These are phyloP conservation scores for Guadua angustifolia DNA, from an alignment of 176 grass and related monocot species.

Conservation along the genomic window DNA sequence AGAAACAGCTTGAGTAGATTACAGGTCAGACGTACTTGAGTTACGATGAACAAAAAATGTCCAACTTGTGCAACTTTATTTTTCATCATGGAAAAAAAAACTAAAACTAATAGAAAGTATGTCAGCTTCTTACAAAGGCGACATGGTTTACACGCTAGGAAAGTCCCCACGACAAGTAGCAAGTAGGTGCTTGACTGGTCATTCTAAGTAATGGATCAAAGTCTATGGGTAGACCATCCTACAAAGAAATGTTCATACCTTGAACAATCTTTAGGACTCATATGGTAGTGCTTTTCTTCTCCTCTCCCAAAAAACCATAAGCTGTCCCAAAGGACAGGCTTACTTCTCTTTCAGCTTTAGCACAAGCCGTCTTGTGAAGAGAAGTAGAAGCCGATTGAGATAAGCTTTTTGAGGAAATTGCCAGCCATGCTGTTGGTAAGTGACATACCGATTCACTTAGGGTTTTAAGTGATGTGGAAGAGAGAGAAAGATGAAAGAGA, in stretches of 20 bases:
- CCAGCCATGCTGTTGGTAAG: too few species aligned
- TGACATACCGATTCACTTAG: too few species aligned
- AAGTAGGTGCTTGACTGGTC: not conserved
- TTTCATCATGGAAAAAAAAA: not conserved
- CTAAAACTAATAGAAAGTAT: not conserved
- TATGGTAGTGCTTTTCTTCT: too few species aligned
- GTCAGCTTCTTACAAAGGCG: not conserved
- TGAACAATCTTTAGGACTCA: too few species aligned
- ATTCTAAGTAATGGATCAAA: not conserved
- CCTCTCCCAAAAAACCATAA: too few species aligned
- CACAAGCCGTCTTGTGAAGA: too few species aligned
- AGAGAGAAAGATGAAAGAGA: too few species aligned
- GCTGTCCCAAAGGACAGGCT: too few species aligned
- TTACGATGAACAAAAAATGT: not conserved
- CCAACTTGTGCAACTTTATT: slow-evolving; percentile 2
- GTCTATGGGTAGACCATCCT: not conserved
- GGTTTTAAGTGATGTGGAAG: too few species aligned
- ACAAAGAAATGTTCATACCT: not conserved
- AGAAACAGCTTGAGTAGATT: not conserved
- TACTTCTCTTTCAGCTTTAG: too few species aligned
- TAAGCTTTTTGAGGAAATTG: too few species aligned
- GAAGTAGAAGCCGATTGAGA: too few species aligned
- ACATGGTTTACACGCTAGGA: not conserved
- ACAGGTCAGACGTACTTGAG: not conserved
- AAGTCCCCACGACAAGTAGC: not conserved